These are phyloP conservation scores for Aquilaria sinensis DNA, from an alignment of 345 rosid genomes.

Conservation along the genomic window DNA sequence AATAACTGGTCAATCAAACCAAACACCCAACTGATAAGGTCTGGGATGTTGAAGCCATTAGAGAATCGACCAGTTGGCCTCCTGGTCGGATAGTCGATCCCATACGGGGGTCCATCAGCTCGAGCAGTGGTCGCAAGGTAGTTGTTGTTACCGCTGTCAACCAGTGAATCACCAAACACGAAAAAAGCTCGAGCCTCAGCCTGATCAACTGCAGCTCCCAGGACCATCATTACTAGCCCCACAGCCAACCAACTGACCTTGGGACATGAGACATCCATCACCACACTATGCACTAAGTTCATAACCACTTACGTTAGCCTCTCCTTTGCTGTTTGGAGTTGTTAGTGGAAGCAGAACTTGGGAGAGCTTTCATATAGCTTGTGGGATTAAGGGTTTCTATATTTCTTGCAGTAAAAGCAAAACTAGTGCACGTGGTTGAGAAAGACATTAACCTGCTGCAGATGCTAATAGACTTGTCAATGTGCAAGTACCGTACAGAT, in stretches of 20 bases:
- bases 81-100: conserved; percentile 62
- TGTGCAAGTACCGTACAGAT: background rate
- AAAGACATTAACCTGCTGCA: background rate
- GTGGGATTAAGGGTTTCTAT: background rate
- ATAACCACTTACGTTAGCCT: background rate
- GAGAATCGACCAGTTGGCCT: conserved; percentile 78
- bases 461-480: no score
- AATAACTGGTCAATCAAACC: background rate
- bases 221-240: conserved; percentile 11
- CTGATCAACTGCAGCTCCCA: conserved; percentile 11
- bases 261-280: conserved; percentile 15
- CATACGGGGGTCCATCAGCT: conserved; percentile 70
- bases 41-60: conserved; percentile 80
- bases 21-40: conserved; percentile 49
- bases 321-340: background rate
- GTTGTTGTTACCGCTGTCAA: conserved; percentile 83
- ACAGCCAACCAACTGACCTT: conserved; percentile 6
- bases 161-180: conserved; percentile 74
- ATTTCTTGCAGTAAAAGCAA: background rate
- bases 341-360: background rate
- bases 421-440: background rate
- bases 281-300: background rate
- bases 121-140: conserved; percentile 73
- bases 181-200: conserved; percentile 48
- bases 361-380: conserved; percentile 1